Evolutionary conservation across 2,329 filamentous ascomycete species (phyloP), one percentile per base, ranked within the genome.

Genomic region (Botryotinia narcissicola): DNA sequence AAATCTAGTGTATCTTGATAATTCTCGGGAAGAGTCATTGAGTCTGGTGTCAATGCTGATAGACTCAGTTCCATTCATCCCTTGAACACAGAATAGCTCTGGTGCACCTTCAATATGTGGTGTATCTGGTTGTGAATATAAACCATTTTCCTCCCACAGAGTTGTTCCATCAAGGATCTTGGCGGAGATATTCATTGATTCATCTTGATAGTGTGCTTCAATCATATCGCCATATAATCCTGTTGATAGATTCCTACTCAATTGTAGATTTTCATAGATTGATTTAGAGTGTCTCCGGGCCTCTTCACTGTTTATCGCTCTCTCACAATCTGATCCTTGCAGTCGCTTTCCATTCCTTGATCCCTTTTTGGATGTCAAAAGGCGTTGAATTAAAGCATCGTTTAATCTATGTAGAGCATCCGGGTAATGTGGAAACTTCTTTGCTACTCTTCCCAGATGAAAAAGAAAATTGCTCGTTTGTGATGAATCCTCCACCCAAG

Each of bases 371-470:
- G 25, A 42, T 42, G 60, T 63, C 10, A 29, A 18, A 63, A 63
- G 60, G 25, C 60, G 37, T 29, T 42, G 37, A n/a, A 63, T 42
- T 7, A 63, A 40, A 9, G 60, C 60, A 63, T 63, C 37, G 5
- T 63, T 63, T n/a, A 63, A 63, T 42, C 60, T 40, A 29, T 63
- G 14, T 42, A 63, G 1, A 16, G 60, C 37, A 63, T 42, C 14
- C 2, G 25, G 40, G 25, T 42, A 63, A 29, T 63, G n/a, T n/a
- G 60, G 60, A 29, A 29, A 63, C 37, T 63, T 63, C 37, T 44
- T 63, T 18, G 60, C 60, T n/a, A 63, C 60, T 42, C n/a, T 63
- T 42, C 37, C 60, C n/a, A 63, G n/a, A n/a, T 63, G 60, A 42
- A n/a, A 63, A 63, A 63, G 60, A n/a, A 62, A 63, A 40, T 63